Evolutionary conservation across 2,329 filamentous ascomycete species (phyloP).

Genomic region (Phaeosphaeria sp.): DNA sequence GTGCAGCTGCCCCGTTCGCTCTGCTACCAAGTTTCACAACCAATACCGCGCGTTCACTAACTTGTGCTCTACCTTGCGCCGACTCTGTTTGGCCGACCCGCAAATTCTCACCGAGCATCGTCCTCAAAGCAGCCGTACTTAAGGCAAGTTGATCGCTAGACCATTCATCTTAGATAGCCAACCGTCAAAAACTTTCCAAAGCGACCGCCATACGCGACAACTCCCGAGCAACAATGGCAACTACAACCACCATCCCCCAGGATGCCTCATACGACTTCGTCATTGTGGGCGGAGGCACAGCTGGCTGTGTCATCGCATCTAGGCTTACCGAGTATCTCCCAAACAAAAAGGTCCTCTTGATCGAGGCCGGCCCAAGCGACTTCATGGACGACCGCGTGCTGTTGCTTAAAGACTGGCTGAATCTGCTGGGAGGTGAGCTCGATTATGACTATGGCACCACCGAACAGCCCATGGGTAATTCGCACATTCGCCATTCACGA

Average conservation of each 20-base stretch:
- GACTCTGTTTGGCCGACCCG: not conserved
- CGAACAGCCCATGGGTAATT: slow-evolving; percentile 91
- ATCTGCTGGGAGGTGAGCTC: slow-evolving; percentile 80
- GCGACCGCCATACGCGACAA: not conserved
- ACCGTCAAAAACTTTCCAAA: not conserved
- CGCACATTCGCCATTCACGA: slow-evolving; percentile 87
- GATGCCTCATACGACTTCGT: slow-evolving; percentile 78
- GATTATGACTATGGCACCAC: slow-evolving; percentile 92
- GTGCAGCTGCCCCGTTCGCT: slow-evolving; percentile 28
- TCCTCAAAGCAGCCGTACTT: not conserved
- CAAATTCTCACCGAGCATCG: slow-evolving; percentile 7
- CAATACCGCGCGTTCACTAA: slow-evolving; percentile 13
- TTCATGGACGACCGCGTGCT: slow-evolving; percentile 87
- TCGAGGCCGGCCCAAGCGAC: slow-evolving; percentile 89
- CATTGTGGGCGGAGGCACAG: slow-evolving; percentile 84
- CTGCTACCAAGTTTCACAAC: not conserved
- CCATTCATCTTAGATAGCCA: not conserved
- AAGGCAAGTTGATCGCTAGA: not conserved
- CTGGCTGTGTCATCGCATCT: slow-evolving; percentile 82
- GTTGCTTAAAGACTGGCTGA: slow-evolving; percentile 85
- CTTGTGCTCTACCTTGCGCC: not conserved
- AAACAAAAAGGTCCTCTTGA: slow-evolving; percentile 78
- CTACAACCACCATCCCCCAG: slow-evolving; percentile 66
- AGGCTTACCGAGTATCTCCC: slow-evolving; percentile 84
- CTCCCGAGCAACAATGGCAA: slow-evolving; percentile 48